Conservation (phyloP, 2,329 filamentous ascomycete species). For the Whalleya microplaca region DNA sequence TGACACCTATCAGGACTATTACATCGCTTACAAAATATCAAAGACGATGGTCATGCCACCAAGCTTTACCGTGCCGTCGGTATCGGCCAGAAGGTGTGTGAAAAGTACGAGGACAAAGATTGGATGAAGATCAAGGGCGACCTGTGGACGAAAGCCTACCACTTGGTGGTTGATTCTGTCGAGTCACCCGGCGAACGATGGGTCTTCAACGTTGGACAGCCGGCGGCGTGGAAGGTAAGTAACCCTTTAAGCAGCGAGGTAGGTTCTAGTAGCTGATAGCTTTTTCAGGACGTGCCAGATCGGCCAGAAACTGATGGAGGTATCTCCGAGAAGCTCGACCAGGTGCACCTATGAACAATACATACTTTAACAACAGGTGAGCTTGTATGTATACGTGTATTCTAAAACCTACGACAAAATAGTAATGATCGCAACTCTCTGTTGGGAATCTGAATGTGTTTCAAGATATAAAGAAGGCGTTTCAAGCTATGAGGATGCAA, state of each 20-base stretch:
- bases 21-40: conserved; percentile 48
- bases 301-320: background rate
- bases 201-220: conserved; percentile 66
- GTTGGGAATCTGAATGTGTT: background rate
- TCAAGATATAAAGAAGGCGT: too few species aligned
- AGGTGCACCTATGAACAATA: conserved; percentile 11
- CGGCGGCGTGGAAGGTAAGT: conserved; percentile 64
- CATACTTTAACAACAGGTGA: background rate
- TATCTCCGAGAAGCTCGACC: conserved; percentile 15
- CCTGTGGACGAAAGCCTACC: conserved; percentile 63
- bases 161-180: conserved; percentile 66
- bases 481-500: too few species aligned
- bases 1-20: conserved; percentile 44
- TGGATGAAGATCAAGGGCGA: conserved; percentile 58
- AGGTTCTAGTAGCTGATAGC: background rate
- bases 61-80: conserved; percentile 75
- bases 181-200: conserved; percentile 57
- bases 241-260: background rate
- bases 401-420: background rate
- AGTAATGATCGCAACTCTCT: background rate
- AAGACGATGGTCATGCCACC: conserved; percentile 80
- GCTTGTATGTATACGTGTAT: background rate
- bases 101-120: conserved; percentile 47
- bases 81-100: conserved; percentile 60
- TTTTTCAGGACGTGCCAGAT: conserved; percentile 1